Evolutionary conservation across 1,284 basidiomycete species (phyloP).

Genomic region (Tremellales sp.): DNA sequence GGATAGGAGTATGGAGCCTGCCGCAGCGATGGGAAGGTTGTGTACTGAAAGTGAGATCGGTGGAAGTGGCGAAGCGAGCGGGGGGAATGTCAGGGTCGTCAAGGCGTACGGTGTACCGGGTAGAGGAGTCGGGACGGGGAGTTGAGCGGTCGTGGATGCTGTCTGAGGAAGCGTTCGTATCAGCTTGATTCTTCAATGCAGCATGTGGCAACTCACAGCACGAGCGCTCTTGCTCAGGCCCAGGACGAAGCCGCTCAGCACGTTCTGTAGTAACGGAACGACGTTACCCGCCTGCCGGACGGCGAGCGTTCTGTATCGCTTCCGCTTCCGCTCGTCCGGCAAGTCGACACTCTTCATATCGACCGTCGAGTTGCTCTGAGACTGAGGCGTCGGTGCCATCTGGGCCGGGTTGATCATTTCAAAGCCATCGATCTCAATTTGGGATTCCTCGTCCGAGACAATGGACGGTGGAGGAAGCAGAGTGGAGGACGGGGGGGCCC

Average conservation of each 20-base stretch:
- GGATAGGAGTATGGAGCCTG: conserved; percentile 38
- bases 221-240: conserved; percentile 40
- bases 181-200: neutral
- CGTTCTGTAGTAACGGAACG: conserved; percentile 36
- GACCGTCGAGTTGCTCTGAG: neutral
- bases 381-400: neutral
- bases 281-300: conserved; percentile 30
- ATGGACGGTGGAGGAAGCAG: no score
- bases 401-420: conserved; percentile 27
- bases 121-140: conserved; percentile 31
- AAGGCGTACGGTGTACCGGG: conserved; percentile 30
- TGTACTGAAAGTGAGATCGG: conserved; percentile 28
- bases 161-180: conserved; percentile 11
- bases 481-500: conserved; percentile 2
- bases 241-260: conserved; percentile 40
- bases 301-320: conserved; percentile 28
- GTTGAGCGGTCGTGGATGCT: conserved; percentile 33
- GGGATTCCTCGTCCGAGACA: conserved; percentile 1
- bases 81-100: conserved; percentile 29
- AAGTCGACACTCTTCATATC: neutral
- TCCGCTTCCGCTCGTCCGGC: neutral
- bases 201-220: conserved; percentile 21
- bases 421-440: conserved; percentile 28
- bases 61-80: conserved; percentile 19
- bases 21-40: conserved; percentile 25